phyloP scores from a whole-genome alignment of 805 yeast genomes.

The Phaffomyces opuntiae region DNA sequence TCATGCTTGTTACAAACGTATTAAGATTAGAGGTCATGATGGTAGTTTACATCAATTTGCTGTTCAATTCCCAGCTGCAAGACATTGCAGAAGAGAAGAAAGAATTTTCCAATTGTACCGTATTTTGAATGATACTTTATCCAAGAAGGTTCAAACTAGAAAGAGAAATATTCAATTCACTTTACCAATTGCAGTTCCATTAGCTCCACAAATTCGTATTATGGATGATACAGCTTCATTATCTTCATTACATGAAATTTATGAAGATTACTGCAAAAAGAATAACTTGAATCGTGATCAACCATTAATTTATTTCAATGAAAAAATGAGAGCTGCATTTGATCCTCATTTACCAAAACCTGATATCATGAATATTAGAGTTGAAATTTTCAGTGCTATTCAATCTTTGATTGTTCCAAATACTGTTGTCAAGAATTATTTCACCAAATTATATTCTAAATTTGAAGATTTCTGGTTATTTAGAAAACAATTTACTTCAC shows the following conservation, averaged over 20 bases:
- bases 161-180: conserved; percentile 80
- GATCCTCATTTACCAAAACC: conserved; percentile 94
- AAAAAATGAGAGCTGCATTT: conserved; percentile 84
- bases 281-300: conserved; percentile 76
- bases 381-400: conserved; percentile 85
- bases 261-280: conserved; percentile 78
- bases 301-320: conserved; percentile 79
- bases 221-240: conserved; percentile 76
- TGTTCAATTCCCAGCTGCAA: conserved; percentile 95
- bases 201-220: conserved; percentile 90
- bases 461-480: conserved; percentile 97
- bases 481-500: conserved; percentile 90
- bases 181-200: conserved; percentile 85
- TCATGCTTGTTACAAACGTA: conserved; percentile 81
- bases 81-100: conserved; percentile 96
- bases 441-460: conserved; percentile 57
- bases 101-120: conserved; percentile 87
- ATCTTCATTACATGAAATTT: conserved; percentile 70
- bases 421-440: conserved; percentile 74
- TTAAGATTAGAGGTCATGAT: conserved; percentile 88
- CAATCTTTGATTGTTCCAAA: conserved; percentile 84
- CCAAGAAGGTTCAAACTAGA: conserved; percentile 80
- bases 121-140: conserved; percentile 73
- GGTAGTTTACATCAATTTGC: conserved; percentile 90
- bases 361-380: conserved; percentile 78